Conservation (phyloP, 768 basidiomycete genomes). For the Suillus sp. region DNA sequence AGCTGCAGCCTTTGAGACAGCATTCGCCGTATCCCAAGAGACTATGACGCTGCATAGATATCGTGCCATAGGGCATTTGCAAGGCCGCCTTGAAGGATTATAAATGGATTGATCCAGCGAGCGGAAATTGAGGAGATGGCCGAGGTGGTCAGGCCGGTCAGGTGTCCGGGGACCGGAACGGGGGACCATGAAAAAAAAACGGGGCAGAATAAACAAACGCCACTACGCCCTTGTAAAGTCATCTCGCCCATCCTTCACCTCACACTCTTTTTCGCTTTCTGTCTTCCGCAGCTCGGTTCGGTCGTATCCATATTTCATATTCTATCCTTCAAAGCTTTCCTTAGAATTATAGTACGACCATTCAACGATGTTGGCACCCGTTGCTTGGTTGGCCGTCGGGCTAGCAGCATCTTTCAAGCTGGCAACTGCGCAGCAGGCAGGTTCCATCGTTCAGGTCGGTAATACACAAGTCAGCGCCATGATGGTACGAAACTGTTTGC, state of each 20-base stretch:
- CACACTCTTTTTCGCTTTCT: constrained; percentile 10
- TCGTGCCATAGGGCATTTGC: too few species aligned
- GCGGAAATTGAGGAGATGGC: constrained; percentile 1
- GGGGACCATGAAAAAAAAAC: not conserved
- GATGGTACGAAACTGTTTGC: constrained; percentile 45
- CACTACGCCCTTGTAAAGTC: not conserved
- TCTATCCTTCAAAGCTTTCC: constrained; percentile 5
- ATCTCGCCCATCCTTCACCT: not conserved
- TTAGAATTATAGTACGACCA: constrained; percentile 5
- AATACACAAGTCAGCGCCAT: constrained; percentile 50
- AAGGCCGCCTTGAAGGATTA: too few species aligned
- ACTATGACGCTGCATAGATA: too few species aligned
- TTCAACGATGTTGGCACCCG: constrained; percentile 32
- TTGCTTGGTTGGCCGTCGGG: constrained; percentile 47
- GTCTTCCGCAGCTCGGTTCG: not conserved
- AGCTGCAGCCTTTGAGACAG: too few species aligned
- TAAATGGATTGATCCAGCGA: too few species aligned
- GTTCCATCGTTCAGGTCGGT: constrained; percentile 29
- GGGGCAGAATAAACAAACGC: not conserved
- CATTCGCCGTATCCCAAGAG: too few species aligned
- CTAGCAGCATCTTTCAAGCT: constrained; percentile 38
- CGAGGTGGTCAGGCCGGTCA: not conserved
- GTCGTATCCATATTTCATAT: not conserved
- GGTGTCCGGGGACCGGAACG: not conserved
- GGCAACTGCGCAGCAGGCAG: constrained; percentile 19